Evolutionary conservation across 2,329 filamentous ascomycete species (phyloP), one percentile per base, ranked within the genome.

Genomic region (Arthroderma sp.): DNA sequence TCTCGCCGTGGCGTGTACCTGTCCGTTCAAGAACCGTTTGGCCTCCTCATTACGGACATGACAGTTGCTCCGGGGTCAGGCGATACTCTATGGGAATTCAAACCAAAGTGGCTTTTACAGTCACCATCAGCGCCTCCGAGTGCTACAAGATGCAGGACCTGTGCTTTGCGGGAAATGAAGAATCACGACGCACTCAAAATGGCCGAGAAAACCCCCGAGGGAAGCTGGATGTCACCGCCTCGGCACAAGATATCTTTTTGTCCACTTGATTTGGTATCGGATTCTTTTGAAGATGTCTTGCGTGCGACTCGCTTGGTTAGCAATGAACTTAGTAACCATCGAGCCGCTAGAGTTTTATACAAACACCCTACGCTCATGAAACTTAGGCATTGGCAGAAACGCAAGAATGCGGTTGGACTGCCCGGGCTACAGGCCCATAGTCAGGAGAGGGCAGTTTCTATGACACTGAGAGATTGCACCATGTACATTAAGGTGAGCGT

Each of bases 81-180:
- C 3, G 55, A 57, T 40, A 60, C 40, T 38, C 58, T 83, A 30
- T 66, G 84, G 45, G 83, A 89, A 59, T 82, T 89, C 64, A 91
- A 91, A 59, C 84, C 85, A 9, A 91, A 91, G 63, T 91, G 85
- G 85, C 73, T 91, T 28, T 66, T 72, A 6, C 83, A 87, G 59
- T 88, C 83, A 2, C 83, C 80, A 3, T 78, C 76, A 33, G 83
- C 84, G 0, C 85, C 84, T 1, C 28, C 58, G 0, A 62, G 66
- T 29, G 75, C 82, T 36, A 73, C 68, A 42, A 71, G 82, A 42
- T 91, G 85, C 64, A 77, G 85, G 30, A 86, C 82, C 34, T 91
- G 85, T 59, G 85, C 85, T 66, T 48, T 74, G 53, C 58, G 69
- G 39, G 69, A 68, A 29, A 66, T 67, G 64, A 69, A 70, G 47